These are phyloP conservation scores for Sutorius eximius DNA, from an alignment of 1,284 basidiomycete species.

Conservation along the genomic window DNA sequence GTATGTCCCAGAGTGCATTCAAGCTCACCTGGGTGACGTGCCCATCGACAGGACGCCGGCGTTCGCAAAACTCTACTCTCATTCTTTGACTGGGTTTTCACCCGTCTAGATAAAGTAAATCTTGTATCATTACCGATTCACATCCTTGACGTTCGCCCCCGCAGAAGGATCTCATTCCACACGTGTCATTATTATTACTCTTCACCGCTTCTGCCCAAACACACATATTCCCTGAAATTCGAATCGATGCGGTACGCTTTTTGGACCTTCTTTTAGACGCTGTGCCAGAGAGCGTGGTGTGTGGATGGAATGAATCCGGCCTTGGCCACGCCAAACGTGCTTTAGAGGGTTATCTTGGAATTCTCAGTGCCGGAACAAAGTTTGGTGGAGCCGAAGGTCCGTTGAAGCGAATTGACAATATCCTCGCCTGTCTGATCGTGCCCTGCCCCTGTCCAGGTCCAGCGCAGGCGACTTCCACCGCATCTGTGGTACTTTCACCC, in stretches of 20 bases:
- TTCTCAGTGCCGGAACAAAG: constrained; percentile 65
- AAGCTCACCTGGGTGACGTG: not conserved
- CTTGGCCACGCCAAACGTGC: constrained; percentile 59
- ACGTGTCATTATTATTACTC: constrained; percentile 73
- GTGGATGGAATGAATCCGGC: constrained; percentile 60
- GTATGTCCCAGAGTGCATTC: constrained; percentile 39
- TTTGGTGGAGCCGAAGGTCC: constrained; percentile 59
- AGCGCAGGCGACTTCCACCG: constrained; percentile 56
- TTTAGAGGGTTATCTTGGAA: constrained; percentile 73
- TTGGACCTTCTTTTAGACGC: constrained; percentile 77
- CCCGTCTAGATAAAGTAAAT: constrained; percentile 59
- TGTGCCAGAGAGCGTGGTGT: constrained; percentile 67
- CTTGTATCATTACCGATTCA: not conserved
- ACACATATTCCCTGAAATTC: constrained; percentile 92
- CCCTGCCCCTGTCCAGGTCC: constrained; percentile 38
- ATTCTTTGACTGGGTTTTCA: constrained; percentile 73
- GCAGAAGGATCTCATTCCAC: constrained; percentile 70
- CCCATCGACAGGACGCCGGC: constrained; percentile 51
- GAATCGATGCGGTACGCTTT: constrained; percentile 86
- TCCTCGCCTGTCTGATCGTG: not conserved
- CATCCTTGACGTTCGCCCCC: constrained; percentile 7
- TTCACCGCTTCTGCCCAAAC: constrained; percentile 91
- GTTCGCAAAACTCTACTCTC: constrained; percentile 62
- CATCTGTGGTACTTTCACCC: constrained; percentile 63
- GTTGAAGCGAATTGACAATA: constrained; percentile 1